Evolutionary conservation across 805 yeast species (phyloP).

Genomic region (Suhomyces prunicola): DNA sequence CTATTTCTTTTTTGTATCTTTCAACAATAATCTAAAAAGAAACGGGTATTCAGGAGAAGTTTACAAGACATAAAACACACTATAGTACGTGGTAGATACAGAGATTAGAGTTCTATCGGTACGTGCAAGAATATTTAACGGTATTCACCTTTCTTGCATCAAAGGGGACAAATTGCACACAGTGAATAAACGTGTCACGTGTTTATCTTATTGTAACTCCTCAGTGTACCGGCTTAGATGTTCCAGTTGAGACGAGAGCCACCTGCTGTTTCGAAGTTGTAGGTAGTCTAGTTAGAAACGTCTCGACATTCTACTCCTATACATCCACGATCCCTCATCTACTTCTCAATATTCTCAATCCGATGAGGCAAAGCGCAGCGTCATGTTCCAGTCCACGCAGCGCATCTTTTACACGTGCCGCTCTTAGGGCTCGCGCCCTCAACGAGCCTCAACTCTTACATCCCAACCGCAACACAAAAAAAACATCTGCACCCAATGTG

Average conservation of each 20-base stretch:
- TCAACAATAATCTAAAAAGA: not conserved
- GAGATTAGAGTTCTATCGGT: not conserved
- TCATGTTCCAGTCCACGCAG: not conserved
- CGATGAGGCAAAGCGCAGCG: not conserved
- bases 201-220: not conserved
- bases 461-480: constrained; percentile 1
- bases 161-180: not conserved
- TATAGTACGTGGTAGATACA: not conserved
- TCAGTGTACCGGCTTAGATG: not conserved
- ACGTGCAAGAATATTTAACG: not conserved
- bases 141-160: not conserved
- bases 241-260: not conserved
- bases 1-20: not conserved
- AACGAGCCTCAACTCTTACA: not conserved
- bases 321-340: not conserved
- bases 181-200: not conserved
- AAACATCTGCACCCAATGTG: not conserved
- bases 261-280: not conserved
- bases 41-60: not conserved
- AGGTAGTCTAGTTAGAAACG: not conserved
- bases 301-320: not conserved
- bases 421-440: constrained; percentile 2
- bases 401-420: not conserved
- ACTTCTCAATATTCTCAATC: not conserved
- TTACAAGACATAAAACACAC: not conserved